Conservation (phyloP, 164 flowering plant genomes). For the Litsea cubeba region DNA sequence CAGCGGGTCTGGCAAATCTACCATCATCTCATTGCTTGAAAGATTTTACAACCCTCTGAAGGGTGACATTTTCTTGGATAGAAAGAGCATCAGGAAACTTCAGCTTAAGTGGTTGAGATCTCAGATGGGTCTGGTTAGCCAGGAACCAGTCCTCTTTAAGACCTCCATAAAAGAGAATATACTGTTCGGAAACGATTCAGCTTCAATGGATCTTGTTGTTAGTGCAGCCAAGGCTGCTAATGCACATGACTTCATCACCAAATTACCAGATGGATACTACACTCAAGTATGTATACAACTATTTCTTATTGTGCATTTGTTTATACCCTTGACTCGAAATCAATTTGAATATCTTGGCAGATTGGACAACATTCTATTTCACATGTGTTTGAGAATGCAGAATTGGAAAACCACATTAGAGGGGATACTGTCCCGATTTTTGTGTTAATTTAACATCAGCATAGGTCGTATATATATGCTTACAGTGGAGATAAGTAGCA, state of each 20-base stretch:
- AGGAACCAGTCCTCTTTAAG: slow-evolving; percentile 55
- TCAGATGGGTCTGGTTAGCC: slow-evolving; percentile 46
- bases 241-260: slow-evolving; percentile 47
- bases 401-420: no score
- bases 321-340: background rate
- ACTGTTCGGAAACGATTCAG: slow-evolving; percentile 40
- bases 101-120: slow-evolving; percentile 43
- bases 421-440: background rate
- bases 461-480: background rate
- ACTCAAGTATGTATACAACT: slow-evolving; percentile 32
- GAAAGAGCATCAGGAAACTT: slow-evolving; percentile 29
- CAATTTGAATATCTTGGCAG: no score
- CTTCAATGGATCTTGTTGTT: slow-evolving; percentile 37
- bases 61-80: slow-evolving; percentile 47
- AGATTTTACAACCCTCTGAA: slow-evolving; percentile 49
- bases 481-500: no score
- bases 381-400: background rate
- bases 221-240: slow-evolving; percentile 44
- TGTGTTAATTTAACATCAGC: no score
- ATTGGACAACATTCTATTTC: no score
- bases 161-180: slow-evolving; percentile 45
- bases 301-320: no score
- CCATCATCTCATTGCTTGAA: slow-evolving; percentile 39
- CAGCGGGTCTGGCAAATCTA: slow-evolving; percentile 61
- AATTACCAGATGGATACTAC: slow-evolving; percentile 47